Base-by-base conservation (phyloP, 768 basidiomycete genomes). In the Strobilomyces dryophilus region DNA sequence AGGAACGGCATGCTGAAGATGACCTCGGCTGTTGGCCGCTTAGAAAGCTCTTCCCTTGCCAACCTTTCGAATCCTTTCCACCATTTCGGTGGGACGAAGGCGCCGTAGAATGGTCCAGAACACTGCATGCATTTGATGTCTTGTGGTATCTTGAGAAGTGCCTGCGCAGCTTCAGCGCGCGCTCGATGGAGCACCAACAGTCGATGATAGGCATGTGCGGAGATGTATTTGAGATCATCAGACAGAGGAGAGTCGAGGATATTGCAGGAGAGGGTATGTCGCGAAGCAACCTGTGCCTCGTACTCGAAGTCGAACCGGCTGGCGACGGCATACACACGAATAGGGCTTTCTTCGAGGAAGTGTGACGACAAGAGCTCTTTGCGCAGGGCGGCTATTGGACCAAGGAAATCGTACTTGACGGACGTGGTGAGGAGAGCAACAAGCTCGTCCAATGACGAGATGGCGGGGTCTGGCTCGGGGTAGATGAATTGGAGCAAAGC, bases 251-350 rank as follows among this genome's bases (percentile, higher is more conserved):
- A 75, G 32, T 82, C 79, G 26, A 84, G 71, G 50, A 88, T 63
- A 52, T 80, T 74, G 27, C 76, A 65, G 45, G 64, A 60, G 12
- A 88, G 78, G 0, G 86, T 85, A 61, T 79, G 70, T 9, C 68
- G 71, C 17, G 87, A 86, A 6, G 87, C 85, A 43, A 80, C 61
- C 52, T 74, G 74, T 11, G 83, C 80, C 63, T 87, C 87, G 29
- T 81, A 77, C 42, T 83, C 79, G 15, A 89, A 67, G 20, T 83
- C 82, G 52, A 78, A 83, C 5, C 82, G 80, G 53, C 79, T 80
- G 2, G 88, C 85, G 39, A 88, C 80, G 26, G 86, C 85, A 58
- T 84, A 90, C 2, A 88, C 84, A 14, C 84, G 81, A 14, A 75
- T 73, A 9, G 88, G 82, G 12, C 72, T 73, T 14, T 69, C 59